Base-by-base conservation (phyloP, 768 basidiomycete genomes). In the Tephrocybe sp. region DNA sequence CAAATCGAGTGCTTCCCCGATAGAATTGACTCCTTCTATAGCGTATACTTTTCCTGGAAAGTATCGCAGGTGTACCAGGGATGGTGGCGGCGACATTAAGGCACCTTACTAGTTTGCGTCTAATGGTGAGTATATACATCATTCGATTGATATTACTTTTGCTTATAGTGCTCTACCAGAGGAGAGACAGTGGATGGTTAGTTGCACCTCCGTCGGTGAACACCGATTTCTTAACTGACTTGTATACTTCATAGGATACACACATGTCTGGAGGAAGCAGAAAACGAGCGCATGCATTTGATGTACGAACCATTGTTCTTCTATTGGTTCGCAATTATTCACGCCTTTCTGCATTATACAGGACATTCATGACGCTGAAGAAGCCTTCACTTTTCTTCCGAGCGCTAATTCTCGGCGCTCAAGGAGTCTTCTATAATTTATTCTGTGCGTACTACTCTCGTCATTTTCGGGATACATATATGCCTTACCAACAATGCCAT, bases 211-310 rank as follows among this genome's bases (percentile, higher is more conserved):
- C 33, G 7, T n/a, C n/a, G n/a, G n/a, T n/a, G 6, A 42, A 54
- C 16, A 42, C 50, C 6, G 36, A 49, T 11, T 38, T 44, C 16
- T 49, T 31, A 24, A 37, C n/a, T n/a, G n/a, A n/a, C n/a, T n/a
- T n/a, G n/a, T n/a, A 27, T 16, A 74, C 73, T 22, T 80, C 30
- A n/a, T n/a, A 94, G 93, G 93, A 97, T 97, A 55, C 91, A 94
- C 64, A 94, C 92, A 5, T 80, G 92, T 37, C 72, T 97, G 15
- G 88, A 93, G 63, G 95, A 97, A 71, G 93, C 94, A 11, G 93
- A 98, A 63, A 98, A 98, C 64, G 95, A 99, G 70, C 76, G 95
- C 29, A 95, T 97, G 91, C 93, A 95, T 66, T 75, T 94, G 45
- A 88, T 94, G 88, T 90, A 52, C 60, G 79, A 64, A 37, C 22